Evolutionary conservation across 768 basidiomycete species (phyloP).

Genomic region (Tephrocybe rancida): DNA sequence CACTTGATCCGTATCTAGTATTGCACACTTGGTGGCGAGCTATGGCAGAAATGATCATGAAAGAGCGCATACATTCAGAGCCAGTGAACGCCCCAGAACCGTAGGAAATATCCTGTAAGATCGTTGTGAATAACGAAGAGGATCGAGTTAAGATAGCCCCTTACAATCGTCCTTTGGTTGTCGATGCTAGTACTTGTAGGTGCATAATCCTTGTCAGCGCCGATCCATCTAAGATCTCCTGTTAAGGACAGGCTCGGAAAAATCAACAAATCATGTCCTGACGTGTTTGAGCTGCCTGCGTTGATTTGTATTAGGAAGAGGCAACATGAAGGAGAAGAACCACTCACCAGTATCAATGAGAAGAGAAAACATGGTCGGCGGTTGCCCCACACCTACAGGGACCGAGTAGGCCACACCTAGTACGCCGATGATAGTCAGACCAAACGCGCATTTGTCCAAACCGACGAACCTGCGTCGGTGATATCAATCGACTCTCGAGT

Average conservation of each 20-base stretch:
- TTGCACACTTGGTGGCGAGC: not conserved
- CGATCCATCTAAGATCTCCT: constrained; percentile 43
- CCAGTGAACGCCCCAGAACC: constrained; percentile 58
- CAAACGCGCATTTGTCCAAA: not conserved
- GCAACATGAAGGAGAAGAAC: not conserved
- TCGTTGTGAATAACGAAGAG: not conserved
- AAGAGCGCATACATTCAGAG: constrained; percentile 44
- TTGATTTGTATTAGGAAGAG: not conserved
- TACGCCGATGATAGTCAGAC: not conserved
- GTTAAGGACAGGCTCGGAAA: not conserved
- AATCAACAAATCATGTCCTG: not conserved
- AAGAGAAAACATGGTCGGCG: constrained; percentile 50
- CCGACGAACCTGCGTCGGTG: constrained; percentile 48
- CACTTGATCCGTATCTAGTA: constrained; percentile 52
- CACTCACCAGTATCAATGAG: constrained; percentile 58
- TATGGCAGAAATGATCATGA: not conserved
- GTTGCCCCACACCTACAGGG: constrained; percentile 52
- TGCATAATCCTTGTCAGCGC: constrained; percentile 48
- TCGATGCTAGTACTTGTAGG: constrained; percentile 46
- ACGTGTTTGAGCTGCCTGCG: constrained; percentile 13
- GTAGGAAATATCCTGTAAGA: constrained; percentile 48
- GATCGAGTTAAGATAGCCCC: constrained; percentile 11
- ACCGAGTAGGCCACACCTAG: constrained; percentile 52
- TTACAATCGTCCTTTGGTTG: constrained; percentile 33
- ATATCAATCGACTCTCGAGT: constrained; percentile 49